Conservation (phyloP, 2,329 filamentous ascomycete genomes). For the Dactylellina parvicollis region DNA sequence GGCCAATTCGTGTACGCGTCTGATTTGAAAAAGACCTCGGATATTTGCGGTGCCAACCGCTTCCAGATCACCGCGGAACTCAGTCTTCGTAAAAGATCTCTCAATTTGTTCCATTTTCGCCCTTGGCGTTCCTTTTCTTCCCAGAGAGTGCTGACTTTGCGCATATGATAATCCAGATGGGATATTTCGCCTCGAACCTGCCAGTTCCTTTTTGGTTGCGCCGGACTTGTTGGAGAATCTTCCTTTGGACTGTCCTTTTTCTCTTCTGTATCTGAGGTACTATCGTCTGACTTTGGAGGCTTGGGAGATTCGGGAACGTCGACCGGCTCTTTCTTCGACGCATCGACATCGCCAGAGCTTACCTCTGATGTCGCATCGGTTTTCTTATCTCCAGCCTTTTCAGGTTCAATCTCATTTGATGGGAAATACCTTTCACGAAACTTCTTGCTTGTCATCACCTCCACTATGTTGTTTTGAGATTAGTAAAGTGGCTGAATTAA, state of each 20-base stretch:
- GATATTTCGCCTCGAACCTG: conserved; percentile 24
- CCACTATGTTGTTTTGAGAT: conserved; percentile 5
- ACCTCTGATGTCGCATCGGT: no score
- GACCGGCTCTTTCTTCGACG: not conserved
- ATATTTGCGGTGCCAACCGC: conserved; percentile 2
- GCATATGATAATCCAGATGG: not conserved
- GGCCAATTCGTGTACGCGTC: not conserved
- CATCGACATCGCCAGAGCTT: not conserved
- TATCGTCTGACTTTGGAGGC: not conserved
- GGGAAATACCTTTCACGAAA: conserved; percentile 26
- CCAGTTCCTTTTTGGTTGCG: not conserved
- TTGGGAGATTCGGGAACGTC: not conserved
- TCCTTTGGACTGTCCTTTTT: not conserved
- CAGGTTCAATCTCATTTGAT: conserved; percentile 2
- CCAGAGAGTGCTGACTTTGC: not conserved
- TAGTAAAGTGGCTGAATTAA: no score
- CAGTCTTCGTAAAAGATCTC: conserved; percentile 15
- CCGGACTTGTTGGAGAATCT: not conserved
- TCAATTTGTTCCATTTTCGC: conserved; percentile 27
- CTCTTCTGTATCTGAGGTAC: not conserved
- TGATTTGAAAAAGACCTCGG: not conserved
- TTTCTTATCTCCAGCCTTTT: not conserved
- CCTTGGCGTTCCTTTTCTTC: not conserved
- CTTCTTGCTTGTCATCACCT: conserved; percentile 23
- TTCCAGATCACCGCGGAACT: not conserved